Evolutionary conservation across 257 asterid genomes (phyloP).

Genomic region (Nicotiana attenuata): DNA sequence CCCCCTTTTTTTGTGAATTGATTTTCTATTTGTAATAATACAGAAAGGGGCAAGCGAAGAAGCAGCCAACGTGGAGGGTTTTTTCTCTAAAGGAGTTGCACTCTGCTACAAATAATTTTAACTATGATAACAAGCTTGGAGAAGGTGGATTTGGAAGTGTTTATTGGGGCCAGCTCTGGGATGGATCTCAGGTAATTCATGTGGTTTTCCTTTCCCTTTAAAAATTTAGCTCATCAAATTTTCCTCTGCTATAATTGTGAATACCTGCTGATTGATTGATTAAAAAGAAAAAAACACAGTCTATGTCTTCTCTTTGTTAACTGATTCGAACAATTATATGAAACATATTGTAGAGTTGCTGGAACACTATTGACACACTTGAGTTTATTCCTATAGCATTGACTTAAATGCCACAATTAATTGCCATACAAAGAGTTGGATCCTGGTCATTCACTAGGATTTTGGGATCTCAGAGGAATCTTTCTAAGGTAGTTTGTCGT

Average conservation of each 20-base stretch:
- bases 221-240: background rate
- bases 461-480: background rate
- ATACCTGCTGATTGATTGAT: background rate
- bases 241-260: background rate
- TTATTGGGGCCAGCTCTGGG: slow-evolving; percentile 99
- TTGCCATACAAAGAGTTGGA: background rate
- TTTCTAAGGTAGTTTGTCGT: background rate
- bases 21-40: background rate
- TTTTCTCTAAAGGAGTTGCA: slow-evolving; percentile 93
- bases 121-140: slow-evolving; percentile 98
- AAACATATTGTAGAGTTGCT: background rate
- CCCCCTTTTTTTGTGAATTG: background rate
- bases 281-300: no score
- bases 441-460: background rate
- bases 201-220: background rate
- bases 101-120: slow-evolving; percentile 86
- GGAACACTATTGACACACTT: background rate
- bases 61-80: slow-evolving; percentile 74
- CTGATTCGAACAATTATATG: background rate
- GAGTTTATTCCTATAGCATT: background rate
- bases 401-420: background rate
- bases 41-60: slow-evolving; percentile 55
- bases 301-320: background rate
- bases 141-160: slow-evolving; percentile 99
- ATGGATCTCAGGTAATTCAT: slow-evolving; percentile 82